phyloP scores from a whole-genome alignment of 768 basidiomycete genomes.

The Mrakia blollopis region DNA sequence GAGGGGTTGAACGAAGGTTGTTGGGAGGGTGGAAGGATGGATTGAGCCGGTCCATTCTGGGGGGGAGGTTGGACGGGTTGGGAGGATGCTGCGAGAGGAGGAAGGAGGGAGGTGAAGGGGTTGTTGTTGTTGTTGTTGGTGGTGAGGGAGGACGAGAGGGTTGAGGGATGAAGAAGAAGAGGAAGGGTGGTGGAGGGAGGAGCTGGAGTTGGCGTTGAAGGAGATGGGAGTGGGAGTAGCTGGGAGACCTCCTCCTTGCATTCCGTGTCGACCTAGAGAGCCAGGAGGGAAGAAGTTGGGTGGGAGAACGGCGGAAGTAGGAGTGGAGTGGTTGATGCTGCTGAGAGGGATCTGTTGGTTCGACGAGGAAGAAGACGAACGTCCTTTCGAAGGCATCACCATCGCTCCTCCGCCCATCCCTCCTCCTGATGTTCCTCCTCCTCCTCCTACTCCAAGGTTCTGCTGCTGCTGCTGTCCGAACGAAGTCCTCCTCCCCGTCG shows the following conservation, averaged over 20 bases:
- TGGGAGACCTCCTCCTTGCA: too few species aligned
- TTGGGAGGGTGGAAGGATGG: not conserved
- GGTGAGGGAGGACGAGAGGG: not conserved
- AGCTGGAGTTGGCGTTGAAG: not conserved
- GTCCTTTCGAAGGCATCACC: not conserved
- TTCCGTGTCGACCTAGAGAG: not conserved
- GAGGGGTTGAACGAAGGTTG: slow-evolving; percentile 2
- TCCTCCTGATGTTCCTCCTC: not conserved
- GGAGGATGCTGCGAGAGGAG: too few species aligned
- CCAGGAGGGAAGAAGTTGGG: not conserved
- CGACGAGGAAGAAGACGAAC: not conserved
- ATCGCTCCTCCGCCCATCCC: not conserved
- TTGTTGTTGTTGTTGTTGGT: too few species aligned
- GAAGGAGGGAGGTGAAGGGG: not conserved
- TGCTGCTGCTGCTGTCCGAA: not conserved
- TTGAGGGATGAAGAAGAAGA: too few species aligned
- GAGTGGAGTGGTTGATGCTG: slow-evolving; percentile 4
- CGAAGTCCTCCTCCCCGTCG: slow-evolving; percentile 4
- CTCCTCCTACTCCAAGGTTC: not conserved
- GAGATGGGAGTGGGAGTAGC: not conserved
- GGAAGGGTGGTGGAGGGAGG: not conserved
- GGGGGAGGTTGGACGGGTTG: not conserved
- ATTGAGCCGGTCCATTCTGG: not conserved
- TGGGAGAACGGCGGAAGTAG: not conserved
- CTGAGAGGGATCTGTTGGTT: too few species aligned